Conservation (phyloP, 192 early-diverging fungal species). For the Spizellomyces punctatus region DNA sequence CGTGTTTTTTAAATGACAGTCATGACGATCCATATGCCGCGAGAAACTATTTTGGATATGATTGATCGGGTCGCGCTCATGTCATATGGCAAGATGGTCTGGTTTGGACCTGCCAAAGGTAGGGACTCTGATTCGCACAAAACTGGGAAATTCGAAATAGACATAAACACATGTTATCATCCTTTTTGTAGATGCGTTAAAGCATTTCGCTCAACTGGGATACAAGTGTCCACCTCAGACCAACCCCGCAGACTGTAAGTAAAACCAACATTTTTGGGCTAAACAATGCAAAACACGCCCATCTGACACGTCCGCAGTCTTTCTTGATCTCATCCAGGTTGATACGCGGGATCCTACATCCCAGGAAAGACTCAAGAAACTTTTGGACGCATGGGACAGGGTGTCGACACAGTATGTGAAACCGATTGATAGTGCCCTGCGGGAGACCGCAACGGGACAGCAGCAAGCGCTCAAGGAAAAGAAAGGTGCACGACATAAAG, state of each 20-base stretch:
- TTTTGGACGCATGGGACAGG: constrained; percentile 11
- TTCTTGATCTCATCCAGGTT: constrained; percentile 53
- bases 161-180: constrained; percentile 33
- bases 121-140: constrained; percentile 24
- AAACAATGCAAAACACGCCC: background rate
- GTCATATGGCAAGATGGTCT: constrained; percentile 78
- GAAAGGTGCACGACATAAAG: background rate
- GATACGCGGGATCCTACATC: constrained; percentile 36
- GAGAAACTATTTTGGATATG: constrained; percentile 75
- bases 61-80: constrained; percentile 82
- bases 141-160: constrained; percentile 43
- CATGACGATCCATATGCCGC: constrained; percentile 89
- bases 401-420: background rate
- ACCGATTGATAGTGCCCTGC: constrained; percentile 13
- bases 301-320: constrained; percentile 43
- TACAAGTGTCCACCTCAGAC: constrained; percentile 42
- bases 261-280: constrained; percentile 46
- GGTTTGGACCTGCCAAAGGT: constrained; percentile 61
- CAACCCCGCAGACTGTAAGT: constrained; percentile 51
- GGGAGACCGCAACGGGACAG: background rate
- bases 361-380: constrained; percentile 42
- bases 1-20: constrained; percentile 26
- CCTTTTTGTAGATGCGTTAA: constrained; percentile 29
- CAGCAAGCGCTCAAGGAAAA: constrained; percentile 10
- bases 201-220: constrained; percentile 45